These are phyloP conservation scores for Camillea tinctor DNA, from an alignment of 2,329 filamentous ascomycete species.

Conservation along the genomic window DNA sequence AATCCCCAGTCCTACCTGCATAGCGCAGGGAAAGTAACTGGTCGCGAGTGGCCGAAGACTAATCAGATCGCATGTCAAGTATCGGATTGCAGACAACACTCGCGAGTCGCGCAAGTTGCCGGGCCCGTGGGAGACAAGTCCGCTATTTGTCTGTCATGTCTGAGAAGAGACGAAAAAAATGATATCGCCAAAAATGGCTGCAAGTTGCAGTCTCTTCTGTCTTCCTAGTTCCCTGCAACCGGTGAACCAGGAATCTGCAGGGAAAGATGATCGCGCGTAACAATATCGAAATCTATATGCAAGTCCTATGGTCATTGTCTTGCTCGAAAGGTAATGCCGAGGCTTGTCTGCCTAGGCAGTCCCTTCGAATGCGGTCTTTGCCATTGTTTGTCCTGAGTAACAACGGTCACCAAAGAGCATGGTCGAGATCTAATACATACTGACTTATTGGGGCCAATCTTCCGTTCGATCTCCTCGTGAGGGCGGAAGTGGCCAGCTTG, in stretches of 20 bases:
- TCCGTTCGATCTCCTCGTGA: conserved; percentile 9
- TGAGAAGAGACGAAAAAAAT: not conserved
- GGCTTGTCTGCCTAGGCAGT: not conserved
- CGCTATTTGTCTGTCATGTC: not conserved
- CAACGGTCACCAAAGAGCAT: not conserved
- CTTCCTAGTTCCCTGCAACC: conserved; percentile 12
- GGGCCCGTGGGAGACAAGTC: not conserved
- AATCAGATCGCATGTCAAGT: not conserved
- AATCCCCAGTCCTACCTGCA: not conserved
- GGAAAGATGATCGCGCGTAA: conserved; percentile 1
- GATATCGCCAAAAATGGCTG: not conserved
- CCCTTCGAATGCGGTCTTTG: not conserved
- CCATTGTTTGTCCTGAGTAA: not conserved
- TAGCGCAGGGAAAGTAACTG: not conserved
- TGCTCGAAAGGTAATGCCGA: not conserved
- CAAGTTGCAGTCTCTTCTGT: conserved; percentile 1
- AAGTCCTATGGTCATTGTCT: not conserved
- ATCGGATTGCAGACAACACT: not conserved
- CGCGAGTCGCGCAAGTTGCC: not conserved
- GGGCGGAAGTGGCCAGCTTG: conserved; percentile 16
- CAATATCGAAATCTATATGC: conserved; percentile 5
- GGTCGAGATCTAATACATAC: not conserved
- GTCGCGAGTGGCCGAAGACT: not conserved
- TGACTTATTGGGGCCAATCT: conserved; percentile 16
- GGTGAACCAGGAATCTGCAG: conserved; percentile 11